phyloP scores from a whole-genome alignment of 805 yeast genomes.

The Saturnispora saitoi region DNA sequence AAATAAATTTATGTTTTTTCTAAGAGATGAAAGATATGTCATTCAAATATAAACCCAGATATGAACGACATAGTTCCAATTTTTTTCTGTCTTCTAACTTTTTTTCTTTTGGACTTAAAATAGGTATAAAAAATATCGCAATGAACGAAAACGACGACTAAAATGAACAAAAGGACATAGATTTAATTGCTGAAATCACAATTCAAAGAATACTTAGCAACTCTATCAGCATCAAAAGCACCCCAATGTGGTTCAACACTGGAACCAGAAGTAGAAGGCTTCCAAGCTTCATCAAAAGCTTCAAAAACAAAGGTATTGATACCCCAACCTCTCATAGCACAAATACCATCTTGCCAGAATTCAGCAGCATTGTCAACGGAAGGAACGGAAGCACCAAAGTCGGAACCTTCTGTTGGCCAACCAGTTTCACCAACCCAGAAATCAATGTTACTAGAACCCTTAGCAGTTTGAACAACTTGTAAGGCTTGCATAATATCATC shows the following conservation, averaged over 20 bases:
- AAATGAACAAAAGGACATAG: background rate
- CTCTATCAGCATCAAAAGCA: constrained; percentile 51
- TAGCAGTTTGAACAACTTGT: constrained; percentile 74
- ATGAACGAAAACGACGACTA: background rate
- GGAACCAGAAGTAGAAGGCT: constrained; percentile 83
- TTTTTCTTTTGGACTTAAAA: background rate
- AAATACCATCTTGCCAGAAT: constrained; percentile 83
- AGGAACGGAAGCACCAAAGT: constrained; percentile 60
- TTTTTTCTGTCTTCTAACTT: background rate
- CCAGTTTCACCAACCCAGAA: constrained; percentile 98
- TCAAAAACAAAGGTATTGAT: constrained; percentile 86
- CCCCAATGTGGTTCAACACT: constrained; percentile 95
- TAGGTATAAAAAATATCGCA: background rate
- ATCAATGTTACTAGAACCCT: constrained; percentile 77
- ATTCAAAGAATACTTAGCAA: constrained; percentile 35
- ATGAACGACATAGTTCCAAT: background rate
- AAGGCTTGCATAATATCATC: constrained; percentile 98
- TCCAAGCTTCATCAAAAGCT: constrained; percentile 95
- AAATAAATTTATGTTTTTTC: background rate
- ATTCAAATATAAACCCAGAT: background rate
- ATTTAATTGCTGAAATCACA: constrained; percentile 33
- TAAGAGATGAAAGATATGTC: background rate
- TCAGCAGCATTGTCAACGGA: constrained; percentile 60
- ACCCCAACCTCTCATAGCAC: constrained; percentile 96
- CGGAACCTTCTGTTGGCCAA: constrained; percentile 86